Evolutionary conservation across 1,284 basidiomycete genomes (phyloP), one percentile per base, ranked within the genome.

Genomic region (Rhodotorula sp.): DNA sequence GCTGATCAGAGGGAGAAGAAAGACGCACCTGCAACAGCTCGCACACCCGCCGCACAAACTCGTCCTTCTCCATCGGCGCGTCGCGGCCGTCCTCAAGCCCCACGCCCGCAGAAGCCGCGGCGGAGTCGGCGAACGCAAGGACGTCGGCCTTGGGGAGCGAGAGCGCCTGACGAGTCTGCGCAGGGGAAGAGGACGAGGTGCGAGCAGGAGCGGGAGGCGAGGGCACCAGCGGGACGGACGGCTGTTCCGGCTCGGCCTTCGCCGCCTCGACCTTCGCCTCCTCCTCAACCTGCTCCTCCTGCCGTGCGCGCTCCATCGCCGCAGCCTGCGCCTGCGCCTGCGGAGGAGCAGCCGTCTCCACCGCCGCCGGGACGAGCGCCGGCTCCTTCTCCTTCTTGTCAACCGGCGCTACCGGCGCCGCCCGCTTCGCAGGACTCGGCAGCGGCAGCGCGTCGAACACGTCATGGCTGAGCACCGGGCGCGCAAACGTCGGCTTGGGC

Each of bases 31-130:
- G 87, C 68, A 91, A 86, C 76, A 91, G 82, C 37, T 85, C 86
- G 77, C 90, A 80, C 65, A 91, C 82, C 79, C 90, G 87, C 65
- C 84, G 83, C 46, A 90, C 84, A 79, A 91, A 91, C 58, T 87
- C 87, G 64, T 87, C 88, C 78, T 84, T 85, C 61, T 79, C 84
- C 78, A 82, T 81, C 78, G 78, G 81, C 73, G 77, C 82, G 78
- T 77, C 82, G 78, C 79, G 80, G 67, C 79, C 80, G 67, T 72
- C 73, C 17, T 78, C 79, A 72, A 84, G 84, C 21, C 74, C 70
- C 81, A 56, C n/a, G n/a, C 21, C 25, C 6, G 51, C 41, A 5
- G 53, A 36, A 21, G 19, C 41, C 44, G 41, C 67, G 3, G 50
- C 51, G 70, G 80, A 77, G 76, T 81, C 81, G 76, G 80, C 79